Evolutionary conservation across 305 asterid species (phyloP).

Genomic region (Fraxinus floribunda): DNA sequence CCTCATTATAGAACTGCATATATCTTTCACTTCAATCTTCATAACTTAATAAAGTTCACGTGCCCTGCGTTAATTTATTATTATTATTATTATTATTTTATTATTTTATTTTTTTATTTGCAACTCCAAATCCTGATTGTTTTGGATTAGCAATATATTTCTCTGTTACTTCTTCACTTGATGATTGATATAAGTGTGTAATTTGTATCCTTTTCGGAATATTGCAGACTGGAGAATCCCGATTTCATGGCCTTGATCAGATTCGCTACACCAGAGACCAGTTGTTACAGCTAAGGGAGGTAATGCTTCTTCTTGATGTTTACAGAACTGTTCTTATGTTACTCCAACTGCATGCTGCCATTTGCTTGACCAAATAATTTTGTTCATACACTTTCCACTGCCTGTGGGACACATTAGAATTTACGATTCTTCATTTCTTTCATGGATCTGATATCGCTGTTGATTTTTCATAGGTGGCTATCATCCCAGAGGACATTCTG

Average conservation of each 20-base stretch:
- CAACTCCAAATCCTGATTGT: neutral
- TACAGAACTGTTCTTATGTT: neutral
- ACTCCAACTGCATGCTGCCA: neutral
- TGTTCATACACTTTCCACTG: neutral
- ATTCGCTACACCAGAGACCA: constrained; percentile 42
- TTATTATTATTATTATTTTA: neutral
- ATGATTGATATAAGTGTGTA: neutral
- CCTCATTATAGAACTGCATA: neutral
- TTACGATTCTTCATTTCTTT: neutral
- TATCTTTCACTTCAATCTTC: neutral
- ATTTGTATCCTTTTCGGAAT: neutral
- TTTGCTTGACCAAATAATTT: neutral
- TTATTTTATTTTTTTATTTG: neutral
- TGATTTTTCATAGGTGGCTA: constrained; percentile 46
- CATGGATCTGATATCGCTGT: neutral
- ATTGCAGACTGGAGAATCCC: constrained; percentile 46
- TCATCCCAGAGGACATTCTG: constrained; percentile 58
- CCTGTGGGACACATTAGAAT: neutral
- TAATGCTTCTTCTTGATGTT: constrained; percentile 18
- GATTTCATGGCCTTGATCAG: constrained; percentile 41
- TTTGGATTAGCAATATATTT: constrained; percentile 1
- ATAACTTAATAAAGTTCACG: neutral
- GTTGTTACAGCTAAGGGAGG: constrained; percentile 49
- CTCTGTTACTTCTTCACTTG: neutral
- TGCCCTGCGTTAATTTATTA: neutral